Conservation (phyloP, 1,284 basidiomycete genomes). For the Thecaphora thlaspeos region DNA sequence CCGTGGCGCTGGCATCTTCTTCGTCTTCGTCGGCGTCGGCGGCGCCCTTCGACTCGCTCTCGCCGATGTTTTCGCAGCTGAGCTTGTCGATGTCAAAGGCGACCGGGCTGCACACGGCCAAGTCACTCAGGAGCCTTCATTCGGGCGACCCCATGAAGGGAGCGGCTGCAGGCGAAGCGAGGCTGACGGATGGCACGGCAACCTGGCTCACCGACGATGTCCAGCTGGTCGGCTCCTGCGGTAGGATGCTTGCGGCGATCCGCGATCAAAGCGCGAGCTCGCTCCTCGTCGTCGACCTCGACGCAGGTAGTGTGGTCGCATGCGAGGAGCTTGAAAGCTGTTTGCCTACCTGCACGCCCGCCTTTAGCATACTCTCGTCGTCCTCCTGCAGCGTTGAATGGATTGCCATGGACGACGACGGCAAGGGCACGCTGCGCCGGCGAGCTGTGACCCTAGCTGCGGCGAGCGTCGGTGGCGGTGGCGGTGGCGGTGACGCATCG, state of each 20-base stretch:
- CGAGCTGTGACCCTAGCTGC: neutral
- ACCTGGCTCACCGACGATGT: neutral
- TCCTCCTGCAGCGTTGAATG: neutral
- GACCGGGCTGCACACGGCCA: neutral
- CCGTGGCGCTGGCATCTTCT: slow-evolving; percentile 2
- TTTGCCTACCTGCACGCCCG: neutral
- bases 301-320: neutral
- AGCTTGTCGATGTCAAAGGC: neutral
- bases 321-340: neutral
- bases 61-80: neutral
- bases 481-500: no score
- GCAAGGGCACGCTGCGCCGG: neutral
- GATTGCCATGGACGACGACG: neutral
- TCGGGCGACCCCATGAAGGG: neutral
- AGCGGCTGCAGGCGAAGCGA: neutral
- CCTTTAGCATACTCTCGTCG: neutral
- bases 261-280: neutral
- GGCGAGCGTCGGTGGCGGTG: no score
- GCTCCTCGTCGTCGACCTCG: neutral
- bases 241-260: neutral
- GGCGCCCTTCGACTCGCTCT: neutral
- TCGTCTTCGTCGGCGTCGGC: neutral
- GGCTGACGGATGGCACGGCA: neutral
- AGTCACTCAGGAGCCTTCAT: neutral
- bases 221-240: neutral